phyloP scores from a whole-genome alignment of 306 rosid species.

The Lotus japonicus region DNA sequence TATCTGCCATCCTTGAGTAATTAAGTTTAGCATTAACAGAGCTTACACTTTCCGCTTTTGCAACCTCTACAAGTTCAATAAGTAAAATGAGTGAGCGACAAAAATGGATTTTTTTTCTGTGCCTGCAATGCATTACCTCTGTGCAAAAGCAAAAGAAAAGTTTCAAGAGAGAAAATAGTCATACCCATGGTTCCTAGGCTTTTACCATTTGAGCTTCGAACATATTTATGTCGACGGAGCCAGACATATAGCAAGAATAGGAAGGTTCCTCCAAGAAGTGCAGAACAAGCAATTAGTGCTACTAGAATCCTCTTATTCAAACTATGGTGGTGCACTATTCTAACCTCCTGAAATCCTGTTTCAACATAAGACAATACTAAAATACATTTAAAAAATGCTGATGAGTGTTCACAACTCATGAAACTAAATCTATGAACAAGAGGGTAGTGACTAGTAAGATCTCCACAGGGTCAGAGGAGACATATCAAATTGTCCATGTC shows the following conservation, averaged over 20 bases:
- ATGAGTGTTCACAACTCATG: neutral
- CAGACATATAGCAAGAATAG: constrained; percentile 46
- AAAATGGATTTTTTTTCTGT: neutral
- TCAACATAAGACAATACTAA: constrained; percentile 6
- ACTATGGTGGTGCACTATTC: constrained; percentile 55
- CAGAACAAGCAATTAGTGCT: constrained; percentile 60
- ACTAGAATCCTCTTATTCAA: constrained; percentile 63
- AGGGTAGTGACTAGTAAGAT: neutral
- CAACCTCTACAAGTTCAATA: constrained; percentile 42
- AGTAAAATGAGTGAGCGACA: neutral
- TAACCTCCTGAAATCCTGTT: constrained; percentile 48
- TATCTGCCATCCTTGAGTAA: constrained; percentile 58
- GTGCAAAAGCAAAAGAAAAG: neutral
- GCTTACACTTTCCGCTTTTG: constrained; percentile 37
- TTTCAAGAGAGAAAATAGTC: constrained; percentile 3
- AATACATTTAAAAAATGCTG: constrained; percentile 11
- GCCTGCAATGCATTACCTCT: constrained; percentile 1
- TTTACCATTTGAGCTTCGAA: constrained; percentile 26
- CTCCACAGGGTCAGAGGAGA: neutral
- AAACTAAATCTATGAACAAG: no score
- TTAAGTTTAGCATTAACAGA: constrained; percentile 42
- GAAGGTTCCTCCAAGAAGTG: constrained; percentile 60
- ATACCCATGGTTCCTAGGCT: constrained; percentile 48
- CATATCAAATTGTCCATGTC: neutral
- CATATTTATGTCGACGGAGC: constrained; percentile 38